These are phyloP conservation scores for Tuber microsphaerosporum DNA, from an alignment of 495 filamentous ascomycete genomes.

Conservation along the genomic window DNA sequence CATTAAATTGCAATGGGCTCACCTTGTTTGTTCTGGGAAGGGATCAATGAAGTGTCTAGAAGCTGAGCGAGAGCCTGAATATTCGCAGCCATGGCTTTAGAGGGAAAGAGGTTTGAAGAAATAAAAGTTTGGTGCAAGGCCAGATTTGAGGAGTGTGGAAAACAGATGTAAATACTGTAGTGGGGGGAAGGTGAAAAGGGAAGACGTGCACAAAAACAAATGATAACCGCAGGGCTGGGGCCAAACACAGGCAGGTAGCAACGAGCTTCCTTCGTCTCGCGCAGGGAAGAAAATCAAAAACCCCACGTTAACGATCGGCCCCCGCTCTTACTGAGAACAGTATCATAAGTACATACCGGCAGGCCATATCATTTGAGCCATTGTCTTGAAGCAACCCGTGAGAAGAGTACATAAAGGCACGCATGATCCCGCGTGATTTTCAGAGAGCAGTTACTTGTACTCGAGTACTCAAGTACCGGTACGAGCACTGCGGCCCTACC, in stretches of 20 bases:
- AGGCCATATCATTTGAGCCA: background rate
- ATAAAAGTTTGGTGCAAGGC: slow-evolving; percentile 1
- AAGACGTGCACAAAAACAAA: slow-evolving; percentile 36
- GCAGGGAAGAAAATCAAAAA: background rate
- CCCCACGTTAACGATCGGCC: too few species aligned
- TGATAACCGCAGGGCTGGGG: slow-evolving; percentile 24
- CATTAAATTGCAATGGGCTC: slow-evolving; percentile 33
- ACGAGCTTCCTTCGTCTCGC: background rate
- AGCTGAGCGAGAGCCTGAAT: slow-evolving; percentile 66
- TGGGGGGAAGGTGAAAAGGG: slow-evolving; percentile 20
- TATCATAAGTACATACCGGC: background rate
- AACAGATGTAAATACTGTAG: slow-evolving; percentile 4
- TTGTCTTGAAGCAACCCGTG: background rate
- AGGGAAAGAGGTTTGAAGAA: background rate
- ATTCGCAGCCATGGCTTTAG: slow-evolving; percentile 62
- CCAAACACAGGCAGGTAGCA: slow-evolving; percentile 1
- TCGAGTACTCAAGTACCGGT: too few species aligned
- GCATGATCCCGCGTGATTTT: background rate
- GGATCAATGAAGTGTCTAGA: slow-evolving; percentile 79
- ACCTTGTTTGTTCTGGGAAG: slow-evolving; percentile 81
- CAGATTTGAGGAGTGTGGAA: slow-evolving; percentile 1
- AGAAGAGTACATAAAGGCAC: background rate
- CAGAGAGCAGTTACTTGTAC: too few species aligned
- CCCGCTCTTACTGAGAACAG: background rate
- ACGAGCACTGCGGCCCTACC: too few species aligned